Evolutionary conservation across 2,329 filamentous ascomycete species (phyloP).

Genomic region (Bimuria novae-zelandiae): DNA sequence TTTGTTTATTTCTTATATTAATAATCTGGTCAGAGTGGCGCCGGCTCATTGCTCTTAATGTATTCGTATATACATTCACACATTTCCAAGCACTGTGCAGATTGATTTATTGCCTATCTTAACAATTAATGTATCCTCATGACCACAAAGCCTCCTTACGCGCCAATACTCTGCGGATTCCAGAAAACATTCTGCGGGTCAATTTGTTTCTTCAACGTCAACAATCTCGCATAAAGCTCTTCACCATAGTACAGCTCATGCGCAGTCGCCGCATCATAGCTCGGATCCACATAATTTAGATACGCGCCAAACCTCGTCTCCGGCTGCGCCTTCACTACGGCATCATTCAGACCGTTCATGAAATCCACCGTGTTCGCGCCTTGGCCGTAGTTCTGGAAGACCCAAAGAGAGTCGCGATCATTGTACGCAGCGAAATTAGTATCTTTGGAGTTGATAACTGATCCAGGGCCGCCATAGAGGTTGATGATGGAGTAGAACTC

Average conservation of each 20-base stretch:
- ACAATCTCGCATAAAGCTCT: slow-evolving; percentile 40
- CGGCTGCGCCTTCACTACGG: slow-evolving; percentile 43
- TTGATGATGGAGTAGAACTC: slow-evolving; percentile 47
- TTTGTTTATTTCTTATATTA: too few relatives aligned
- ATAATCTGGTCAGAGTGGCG: too few relatives aligned
- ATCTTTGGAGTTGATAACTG: slow-evolving; percentile 41
- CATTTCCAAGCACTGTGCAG: too few relatives aligned
- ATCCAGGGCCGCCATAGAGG: slow-evolving; percentile 46
- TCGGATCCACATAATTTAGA: slow-evolving; percentile 60
- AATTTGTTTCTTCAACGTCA: slow-evolving; percentile 46
- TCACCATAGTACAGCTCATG: slow-evolving; percentile 56
- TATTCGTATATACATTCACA: too few relatives aligned
- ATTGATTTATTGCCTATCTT: too few relatives aligned
- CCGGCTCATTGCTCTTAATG: too few relatives aligned
- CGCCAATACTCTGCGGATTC: slow-evolving; percentile 45
- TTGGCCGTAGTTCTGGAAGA: slow-evolving; percentile 41
- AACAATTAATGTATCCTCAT: too few relatives aligned
- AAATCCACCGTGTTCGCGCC: slow-evolving; percentile 36
- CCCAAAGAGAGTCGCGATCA: slow-evolving; percentile 44
- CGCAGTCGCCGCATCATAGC: slow-evolving; percentile 51
- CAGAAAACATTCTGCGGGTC: slow-evolving; percentile 47
- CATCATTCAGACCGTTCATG: slow-evolving; percentile 50
- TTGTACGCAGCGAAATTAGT: slow-evolving; percentile 41
- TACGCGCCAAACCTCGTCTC: slow-evolving; percentile 55
- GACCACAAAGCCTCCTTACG: too few relatives aligned